phyloP scores from a whole-genome alignment of 768 basidiomycete genomes.

The Lentinus tigrinus region DNA sequence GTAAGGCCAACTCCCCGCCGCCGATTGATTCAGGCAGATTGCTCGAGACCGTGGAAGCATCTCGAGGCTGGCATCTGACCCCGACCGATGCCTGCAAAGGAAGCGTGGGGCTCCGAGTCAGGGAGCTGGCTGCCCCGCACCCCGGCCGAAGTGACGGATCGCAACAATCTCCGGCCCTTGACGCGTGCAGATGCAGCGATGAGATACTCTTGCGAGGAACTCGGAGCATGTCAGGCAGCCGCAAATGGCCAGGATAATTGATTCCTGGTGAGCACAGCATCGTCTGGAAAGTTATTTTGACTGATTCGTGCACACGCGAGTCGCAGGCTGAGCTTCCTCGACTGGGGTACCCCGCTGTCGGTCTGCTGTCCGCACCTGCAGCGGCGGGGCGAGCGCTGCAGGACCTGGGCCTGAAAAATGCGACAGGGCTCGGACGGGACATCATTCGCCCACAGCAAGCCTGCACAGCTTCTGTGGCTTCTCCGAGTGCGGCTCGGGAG shows the following conservation, averaged over 20 bases:
- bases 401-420: background rate
- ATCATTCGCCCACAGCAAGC: background rate
- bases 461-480: slow-evolving; percentile 13
- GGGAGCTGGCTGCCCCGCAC: background rate
- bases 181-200: slow-evolving; percentile 7
- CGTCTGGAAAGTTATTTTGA: slow-evolving; percentile 13
- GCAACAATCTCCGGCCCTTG: slow-evolving; percentile 15
- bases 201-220: slow-evolving; percentile 8
- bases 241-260: background rate
- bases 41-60: background rate
- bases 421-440: background rate
- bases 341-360: background rate
- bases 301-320: slow-evolving; percentile 10
- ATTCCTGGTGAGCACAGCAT: slow-evolving; percentile 8
- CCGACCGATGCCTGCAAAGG: background rate
- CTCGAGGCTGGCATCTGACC: background rate
- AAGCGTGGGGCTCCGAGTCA: slow-evolving; percentile 2
- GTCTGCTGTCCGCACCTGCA: no score
- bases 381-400: background rate
- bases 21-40: background rate
- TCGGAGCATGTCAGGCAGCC: slow-evolving; percentile 7
- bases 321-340: background rate
- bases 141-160: slow-evolving; percentile 11
- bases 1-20: background rate
- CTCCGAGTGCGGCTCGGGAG: slow-evolving; percentile 8